Conservation (phyloP, 495 filamentous ascomycete genomes). For the Neurospora sublineolata region DNA sequence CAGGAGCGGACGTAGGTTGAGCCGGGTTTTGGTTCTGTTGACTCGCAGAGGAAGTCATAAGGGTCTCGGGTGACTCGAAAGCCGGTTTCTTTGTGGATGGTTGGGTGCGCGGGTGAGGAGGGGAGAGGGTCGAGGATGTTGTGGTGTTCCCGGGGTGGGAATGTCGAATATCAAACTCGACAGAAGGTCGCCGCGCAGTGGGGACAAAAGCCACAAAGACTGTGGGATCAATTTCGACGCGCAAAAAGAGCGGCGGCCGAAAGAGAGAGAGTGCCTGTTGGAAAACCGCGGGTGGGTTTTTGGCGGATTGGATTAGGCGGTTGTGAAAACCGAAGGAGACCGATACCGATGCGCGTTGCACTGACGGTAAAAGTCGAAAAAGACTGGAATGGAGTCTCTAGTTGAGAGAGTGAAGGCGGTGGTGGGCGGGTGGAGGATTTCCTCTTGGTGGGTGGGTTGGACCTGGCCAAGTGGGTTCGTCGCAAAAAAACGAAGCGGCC, state of each 20-base stretch:
- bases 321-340: slow-evolving; percentile 5
- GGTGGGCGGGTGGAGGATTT: slow-evolving; percentile 1
- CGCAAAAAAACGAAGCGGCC: slow-evolving; percentile 13
- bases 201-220: neutral
- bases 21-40: slow-evolving; percentile 42
- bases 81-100: slow-evolving; percentile 13
- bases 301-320: slow-evolving; percentile 4
- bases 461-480: slow-evolving; percentile 11
- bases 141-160: slow-evolving; percentile 5
- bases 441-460: neutral
- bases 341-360: neutral
- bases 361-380: slow-evolving; percentile 1
- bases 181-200: slow-evolving; percentile 6
- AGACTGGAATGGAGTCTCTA: slow-evolving; percentile 9
- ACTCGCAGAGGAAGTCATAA: slow-evolving; percentile 43
- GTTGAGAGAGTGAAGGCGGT: slow-evolving; percentile 16
- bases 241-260: slow-evolving; percentile 8
- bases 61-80: slow-evolving; percentile 26
- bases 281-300: slow-evolving; percentile 3
- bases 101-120: slow-evolving; percentile 7
- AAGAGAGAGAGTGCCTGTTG: slow-evolving; percentile 12
- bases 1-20: slow-evolving; percentile 46
- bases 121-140: slow-evolving; percentile 3
- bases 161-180: slow-evolving; percentile 28
- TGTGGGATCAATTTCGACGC: neutral